A percentile compares a stretch with the other conserved stretches of the same genome.
These are phyloP conservation scores for Pichia sp. DNA, from an alignment of 1,139 yeast species.

Conservation along the genomic window DNA sequence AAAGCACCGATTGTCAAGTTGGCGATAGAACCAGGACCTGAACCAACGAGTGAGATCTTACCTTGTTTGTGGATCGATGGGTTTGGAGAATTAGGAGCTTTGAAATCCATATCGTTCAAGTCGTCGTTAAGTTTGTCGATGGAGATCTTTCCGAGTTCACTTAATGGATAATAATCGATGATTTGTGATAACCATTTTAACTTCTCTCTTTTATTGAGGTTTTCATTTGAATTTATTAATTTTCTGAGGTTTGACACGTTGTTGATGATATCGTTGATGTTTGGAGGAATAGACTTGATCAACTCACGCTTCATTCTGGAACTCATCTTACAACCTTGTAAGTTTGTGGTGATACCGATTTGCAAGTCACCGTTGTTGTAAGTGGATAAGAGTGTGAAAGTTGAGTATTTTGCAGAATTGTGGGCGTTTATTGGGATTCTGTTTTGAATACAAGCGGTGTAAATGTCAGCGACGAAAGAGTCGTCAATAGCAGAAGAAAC, in stretches of 20 bases:
- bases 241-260: constrained; percentile 67
- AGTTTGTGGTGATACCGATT: constrained; percentile 81
- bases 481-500: constrained; percentile 34
- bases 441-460: constrained; percentile 48
- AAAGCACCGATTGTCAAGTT: constrained; percentile 84
- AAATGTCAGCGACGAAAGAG: constrained; percentile 34
- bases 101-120: constrained; percentile 9
- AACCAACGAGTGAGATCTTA: constrained; percentile 75
- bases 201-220: constrained; percentile 52
- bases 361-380: constrained; percentile 72
- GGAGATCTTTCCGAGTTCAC: constrained; percentile 55
- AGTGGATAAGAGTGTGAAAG: constrained; percentile 76
- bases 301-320: constrained; percentile 76
- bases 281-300: constrained; percentile 60
- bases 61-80: constrained; percentile 37
- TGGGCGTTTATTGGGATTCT: constrained; percentile 83
- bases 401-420: constrained; percentile 69
- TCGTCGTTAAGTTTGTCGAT: constrained; percentile 52
- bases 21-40: constrained; percentile 92
- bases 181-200: constrained; percentile 87
- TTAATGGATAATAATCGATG: constrained; percentile 86
- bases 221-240: constrained; percentile 62
- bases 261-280: constrained; percentile 66
- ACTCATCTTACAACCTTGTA: constrained; percentile 89
- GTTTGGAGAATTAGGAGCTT: background rate